These are phyloP conservation scores for Blastobotrys buckinghamii DNA, from an alignment of 1,139 yeast genomes.

Conservation along the genomic window DNA sequence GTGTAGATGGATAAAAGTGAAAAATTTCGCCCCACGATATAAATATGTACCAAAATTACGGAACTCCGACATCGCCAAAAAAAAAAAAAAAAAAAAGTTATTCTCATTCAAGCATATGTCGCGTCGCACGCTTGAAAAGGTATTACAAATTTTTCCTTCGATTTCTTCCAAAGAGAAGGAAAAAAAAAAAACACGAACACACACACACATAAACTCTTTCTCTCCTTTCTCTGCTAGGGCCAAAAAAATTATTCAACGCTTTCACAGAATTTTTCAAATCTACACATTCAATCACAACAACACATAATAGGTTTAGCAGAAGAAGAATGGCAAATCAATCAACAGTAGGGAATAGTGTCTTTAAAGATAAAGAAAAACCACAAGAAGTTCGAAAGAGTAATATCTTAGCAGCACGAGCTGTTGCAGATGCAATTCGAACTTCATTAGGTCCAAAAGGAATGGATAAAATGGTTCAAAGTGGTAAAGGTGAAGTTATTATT, in stretches of 20 bases:
- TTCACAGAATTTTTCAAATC: no score
- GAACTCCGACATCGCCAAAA: no score
- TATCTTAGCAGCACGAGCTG: conserved; percentile 94
- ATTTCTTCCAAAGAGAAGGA: not conserved
- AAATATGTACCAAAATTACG: no score
- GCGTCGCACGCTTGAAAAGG: no score
- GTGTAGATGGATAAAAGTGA: no score
- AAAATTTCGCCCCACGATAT: no score
- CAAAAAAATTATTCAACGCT: not conserved
- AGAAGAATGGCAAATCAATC: conserved; percentile 20
- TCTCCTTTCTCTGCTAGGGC: not conserved
- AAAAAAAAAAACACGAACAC: not conserved
- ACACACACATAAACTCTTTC: no score
- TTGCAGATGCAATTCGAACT: conserved; percentile 96
- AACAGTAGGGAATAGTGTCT: conserved; percentile 70
- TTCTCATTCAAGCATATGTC: no score
- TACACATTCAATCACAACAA: no score
- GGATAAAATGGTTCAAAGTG: conserved; percentile 96
- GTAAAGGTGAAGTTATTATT: conserved; percentile 85
- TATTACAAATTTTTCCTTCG: not conserved
- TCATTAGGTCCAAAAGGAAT: conserved; percentile 98
- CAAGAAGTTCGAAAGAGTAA: conserved; percentile 93
- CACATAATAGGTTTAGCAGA: no score
- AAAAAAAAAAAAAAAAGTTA: no score
- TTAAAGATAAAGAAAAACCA: conserved; percentile 94